Percentiles rank a stretch among this genome's conserved stretches.
Evolutionary conservation across 257 asterid species (phyloP).

Genomic region (Anisodus acutangulus): DNA sequence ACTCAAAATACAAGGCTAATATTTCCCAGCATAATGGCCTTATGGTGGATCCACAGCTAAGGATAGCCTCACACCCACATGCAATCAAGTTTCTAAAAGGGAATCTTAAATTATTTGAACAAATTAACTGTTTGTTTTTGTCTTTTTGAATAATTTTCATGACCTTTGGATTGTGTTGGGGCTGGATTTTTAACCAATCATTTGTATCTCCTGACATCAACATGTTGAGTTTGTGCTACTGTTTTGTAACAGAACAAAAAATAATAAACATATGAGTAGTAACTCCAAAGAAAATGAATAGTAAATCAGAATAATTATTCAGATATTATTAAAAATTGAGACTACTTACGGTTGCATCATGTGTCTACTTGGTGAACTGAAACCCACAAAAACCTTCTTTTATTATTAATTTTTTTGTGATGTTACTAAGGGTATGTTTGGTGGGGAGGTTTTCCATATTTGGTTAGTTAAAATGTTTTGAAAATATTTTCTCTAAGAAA

Average conservation of each 20-base stretch:
- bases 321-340: neutral
- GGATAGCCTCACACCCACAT: neutral
- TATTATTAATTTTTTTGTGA: neutral
- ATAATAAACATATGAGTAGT: neutral
- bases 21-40: constrained; percentile 1
- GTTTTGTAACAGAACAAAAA: neutral
- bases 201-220: constrained; percentile 26
- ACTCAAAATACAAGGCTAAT: neutral
- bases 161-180: neutral
- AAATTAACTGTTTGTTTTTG: neutral
- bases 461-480: too few relatives aligned
- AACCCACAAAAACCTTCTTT: neutral
- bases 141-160: neutral
- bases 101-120: constrained; percentile 24
- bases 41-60: constrained; percentile 12
- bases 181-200: neutral
- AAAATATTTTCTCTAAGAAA: too few relatives aligned
- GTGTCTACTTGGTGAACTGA: neutral
- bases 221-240: constrained; percentile 3
- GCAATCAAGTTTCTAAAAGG: neutral
- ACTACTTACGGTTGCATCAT: neutral
- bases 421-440: too few relatives aligned
- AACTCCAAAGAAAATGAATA: neutral
- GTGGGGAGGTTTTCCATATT: too few relatives aligned
- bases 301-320: neutral